Percentiles rank a stretch among this genome's conserved stretches.
phyloP scores from a whole-genome alignment of 2,329 filamentous ascomycete genomes.

The Pestalotiopsis sp. region DNA sequence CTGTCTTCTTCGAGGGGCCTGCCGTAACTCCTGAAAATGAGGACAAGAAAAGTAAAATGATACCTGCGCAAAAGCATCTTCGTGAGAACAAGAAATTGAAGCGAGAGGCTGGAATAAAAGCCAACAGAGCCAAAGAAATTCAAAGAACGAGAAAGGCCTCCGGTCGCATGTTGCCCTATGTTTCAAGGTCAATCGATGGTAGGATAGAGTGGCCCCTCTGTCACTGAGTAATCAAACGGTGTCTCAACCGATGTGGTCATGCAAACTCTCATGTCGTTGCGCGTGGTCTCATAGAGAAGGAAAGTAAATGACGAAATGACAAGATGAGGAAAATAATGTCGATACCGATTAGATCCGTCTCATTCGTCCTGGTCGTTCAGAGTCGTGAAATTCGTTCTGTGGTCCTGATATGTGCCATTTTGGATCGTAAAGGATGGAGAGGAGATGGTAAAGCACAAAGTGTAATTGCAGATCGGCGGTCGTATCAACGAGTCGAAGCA shows the following conservation, averaged over 20 bases:
- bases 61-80: too few relatives aligned
- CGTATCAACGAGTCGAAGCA: background rate
- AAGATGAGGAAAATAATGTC: background rate
- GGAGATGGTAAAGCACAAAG: background rate
- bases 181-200: background rate
- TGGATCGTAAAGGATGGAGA: background rate
- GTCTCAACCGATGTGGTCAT: background rate
- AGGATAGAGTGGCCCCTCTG: background rate
- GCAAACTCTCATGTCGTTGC: background rate
- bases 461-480: background rate
- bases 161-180: background rate
- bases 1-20: too few relatives aligned
- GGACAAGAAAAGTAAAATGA: too few relatives aligned
- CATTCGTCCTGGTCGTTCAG: background rate
- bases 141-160: background rate
- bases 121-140: background rate
- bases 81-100: too few relatives aligned
- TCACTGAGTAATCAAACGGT: background rate
- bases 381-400: conserved; percentile 4
- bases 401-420: background rate
- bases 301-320: background rate
- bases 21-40: too few relatives aligned
- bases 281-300: background rate
- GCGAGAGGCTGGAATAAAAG: too few relatives aligned
- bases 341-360: background rate